Percentiles rank a stretch among this genome's conserved stretches.
phyloP scores from a whole-genome alignment of 345 rosid species.

The Erysimum cheiranthoides region DNA sequence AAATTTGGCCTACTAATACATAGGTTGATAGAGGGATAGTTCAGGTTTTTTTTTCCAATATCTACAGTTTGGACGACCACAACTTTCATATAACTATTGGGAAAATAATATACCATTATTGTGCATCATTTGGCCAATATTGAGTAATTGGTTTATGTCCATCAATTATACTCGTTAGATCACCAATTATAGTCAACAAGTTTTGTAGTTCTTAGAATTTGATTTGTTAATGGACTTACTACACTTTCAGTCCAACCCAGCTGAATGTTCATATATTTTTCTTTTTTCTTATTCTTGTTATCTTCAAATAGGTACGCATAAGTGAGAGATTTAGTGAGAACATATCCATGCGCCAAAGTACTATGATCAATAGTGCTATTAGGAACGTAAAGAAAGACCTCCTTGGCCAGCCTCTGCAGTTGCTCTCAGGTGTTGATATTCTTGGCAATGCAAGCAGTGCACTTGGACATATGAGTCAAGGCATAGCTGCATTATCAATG shows the following conservation, averaged over 20 bases:
- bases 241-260: conserved; percentile 10
- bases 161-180: conserved; percentile 2
- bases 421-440: conserved; percentile 96
- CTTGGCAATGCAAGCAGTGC: conserved; percentile 99
- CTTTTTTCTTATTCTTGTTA: not conserved
- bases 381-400: conserved; percentile 87
- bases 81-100: not conserved
- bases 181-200: conserved; percentile 6
- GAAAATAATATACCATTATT: not conserved
- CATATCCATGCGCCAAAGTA: conserved; percentile 93
- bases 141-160: not conserved
- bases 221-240: conserved; percentile 17
- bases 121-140: conserved; percentile 11
- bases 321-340: conserved; percentile 83
- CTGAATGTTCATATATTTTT: conserved; percentile 7
- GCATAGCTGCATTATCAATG: conserved; percentile 98
- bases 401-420: conserved; percentile 94
- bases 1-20: conserved; percentile 8
- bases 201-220: conserved; percentile 22
- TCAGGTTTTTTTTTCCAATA: not conserved
- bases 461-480: conserved; percentile 99
- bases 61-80: conserved; percentile 11
- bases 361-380: conserved; percentile 79
- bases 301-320: conserved; percentile 74
- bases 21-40: conserved; percentile 11